These are phyloP conservation scores for Tremella yokohamensis DNA, from an alignment of 768 basidiomycete species.

Conservation along the genomic window DNA sequence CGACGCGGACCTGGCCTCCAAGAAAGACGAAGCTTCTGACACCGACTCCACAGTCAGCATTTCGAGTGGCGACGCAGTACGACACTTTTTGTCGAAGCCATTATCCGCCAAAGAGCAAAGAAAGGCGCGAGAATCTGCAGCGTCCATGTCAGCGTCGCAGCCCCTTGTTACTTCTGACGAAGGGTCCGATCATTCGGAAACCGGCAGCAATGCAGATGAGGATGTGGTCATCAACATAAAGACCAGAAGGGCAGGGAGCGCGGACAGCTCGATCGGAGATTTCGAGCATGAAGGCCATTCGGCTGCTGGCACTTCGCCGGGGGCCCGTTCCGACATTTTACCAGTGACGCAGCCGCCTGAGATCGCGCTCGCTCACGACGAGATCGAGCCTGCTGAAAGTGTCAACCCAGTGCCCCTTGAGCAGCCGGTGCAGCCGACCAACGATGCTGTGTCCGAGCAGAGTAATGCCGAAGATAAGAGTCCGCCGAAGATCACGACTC, in stretches of 20 bases:
- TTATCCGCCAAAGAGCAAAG: conserved; percentile 19
- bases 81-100: conserved; percentile 23
- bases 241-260: conserved; percentile 4
- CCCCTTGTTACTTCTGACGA: not conserved
- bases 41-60: conserved; percentile 1
- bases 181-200: not conserved
- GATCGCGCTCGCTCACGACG: not conserved
- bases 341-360: conserved; percentile 13
- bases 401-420: not conserved
- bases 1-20: not conserved
- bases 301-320: conserved; percentile 1
- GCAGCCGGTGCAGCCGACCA: not conserved
- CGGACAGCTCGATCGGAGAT: conserved; percentile 34
- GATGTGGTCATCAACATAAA: conserved; percentile 14
- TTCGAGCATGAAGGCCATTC: conserved; percentile 5
- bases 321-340: not conserved
- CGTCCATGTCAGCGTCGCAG: conserved; percentile 13
- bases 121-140: conserved; percentile 22
- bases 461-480: not conserved
- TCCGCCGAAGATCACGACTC: not conserved
- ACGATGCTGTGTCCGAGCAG: not conserved
- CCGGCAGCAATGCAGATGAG: not conserved
- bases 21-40: conserved; percentile 7
- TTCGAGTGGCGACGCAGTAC: conserved; percentile 10
- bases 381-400: conserved; percentile 3